Base-by-base conservation (phyloP, 352 stramenopile species). In the Globisporangium orthogonon region DNA sequence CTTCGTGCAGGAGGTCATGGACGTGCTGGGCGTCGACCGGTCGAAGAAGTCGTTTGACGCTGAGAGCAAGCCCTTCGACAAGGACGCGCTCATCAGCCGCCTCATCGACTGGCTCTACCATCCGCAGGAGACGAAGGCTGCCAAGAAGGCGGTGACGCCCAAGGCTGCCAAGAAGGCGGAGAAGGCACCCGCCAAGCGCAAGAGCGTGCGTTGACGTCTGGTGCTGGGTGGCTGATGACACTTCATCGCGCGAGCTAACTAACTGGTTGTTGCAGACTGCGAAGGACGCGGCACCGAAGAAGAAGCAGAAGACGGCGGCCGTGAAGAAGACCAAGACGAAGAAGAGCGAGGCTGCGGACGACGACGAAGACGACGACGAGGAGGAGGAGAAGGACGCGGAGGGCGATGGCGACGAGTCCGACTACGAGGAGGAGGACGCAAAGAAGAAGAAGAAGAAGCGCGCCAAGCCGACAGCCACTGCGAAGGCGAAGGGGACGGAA, bases 41-140 rank as follows among this genome's bases (percentile, higher is more conserved):
- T 93, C 83, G 4, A 89, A 89, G 60, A 93, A 93, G 58, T 92
- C 83, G 41, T 92, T 92, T 61, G 76, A 87, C 28, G 83, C 89
- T 9, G 66, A 74, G 56, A 63, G 67, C 10, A 83, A 84, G 51
- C 43, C 56, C 9, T 67, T 74, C 37, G 73, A 78, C 60, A 93
- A 93, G 63, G 79, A 93, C 54, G 55, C 62, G 28, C 67, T 91
- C 13, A 67, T 91, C 28, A 62, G 76, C 23, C 83, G 83, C 10
- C 64, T 93, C 17, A 77, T 90, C 52, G 77, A 90, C 31, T 93
- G 83, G 83, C 71, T 93, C 0, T 78, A 72, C 54, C 67, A 87
- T 43, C 83, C 83, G 5, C 70, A 86, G 44, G 59, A 74, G 18
- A 78, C 69, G n/a, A 71, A 79, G 62, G 41, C 47, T 14, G 54